A percentile compares a stretch with the other conserved stretches of the same genome.
phyloP scores from a whole-genome alignment of 768 basidiomycete genomes.

The Bullera alba region DNA sequence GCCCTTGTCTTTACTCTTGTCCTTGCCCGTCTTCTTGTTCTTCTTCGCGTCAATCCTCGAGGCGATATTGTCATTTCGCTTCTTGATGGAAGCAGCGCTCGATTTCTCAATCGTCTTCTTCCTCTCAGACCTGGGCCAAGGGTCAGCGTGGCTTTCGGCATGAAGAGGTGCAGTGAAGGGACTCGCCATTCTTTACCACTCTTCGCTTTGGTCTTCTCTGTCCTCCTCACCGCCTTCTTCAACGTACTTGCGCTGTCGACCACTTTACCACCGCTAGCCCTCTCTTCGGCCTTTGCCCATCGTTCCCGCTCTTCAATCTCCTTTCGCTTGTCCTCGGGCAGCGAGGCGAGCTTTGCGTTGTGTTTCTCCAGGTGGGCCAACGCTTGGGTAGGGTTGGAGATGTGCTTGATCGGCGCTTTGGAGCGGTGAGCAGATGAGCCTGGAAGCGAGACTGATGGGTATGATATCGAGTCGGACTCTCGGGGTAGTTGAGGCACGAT shows the following conservation, averaged over 20 bases:
- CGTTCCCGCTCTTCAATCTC: constrained; percentile 71
- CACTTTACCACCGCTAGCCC: constrained; percentile 85
- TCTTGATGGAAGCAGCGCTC: constrained; percentile 82
- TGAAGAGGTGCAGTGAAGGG: neutral
- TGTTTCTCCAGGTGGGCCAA: constrained; percentile 69
- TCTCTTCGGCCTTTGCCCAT: constrained; percentile 83
- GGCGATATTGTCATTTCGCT: constrained; percentile 82
- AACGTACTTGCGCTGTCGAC: constrained; percentile 73
- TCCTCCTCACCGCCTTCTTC: constrained; percentile 88
- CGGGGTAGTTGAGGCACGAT: constrained; percentile 36
- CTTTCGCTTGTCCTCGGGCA: constrained; percentile 79
- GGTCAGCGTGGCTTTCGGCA: neutral
- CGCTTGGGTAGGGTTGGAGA: constrained; percentile 74
- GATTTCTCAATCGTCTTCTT: constrained; percentile 67
- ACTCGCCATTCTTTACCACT: constrained; percentile 78
- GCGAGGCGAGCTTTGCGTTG: constrained; percentile 64
- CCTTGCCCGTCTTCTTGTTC: constrained; percentile 54
- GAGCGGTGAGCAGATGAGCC: constrained; percentile 26
- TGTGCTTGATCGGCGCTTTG: constrained; percentile 58
- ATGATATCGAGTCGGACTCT: constrained; percentile 58
- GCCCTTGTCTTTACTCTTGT: neutral
- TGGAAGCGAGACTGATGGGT: constrained; percentile 57
- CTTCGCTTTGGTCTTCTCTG: constrained; percentile 82
- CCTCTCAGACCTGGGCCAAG: constrained; percentile 63
- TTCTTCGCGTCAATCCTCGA: constrained; percentile 69